Evolutionary conservation across 2,329 filamentous ascomycete species (phyloP), one percentile per base, ranked within the genome.

Genomic region (Colletotrichum melonis): DNA sequence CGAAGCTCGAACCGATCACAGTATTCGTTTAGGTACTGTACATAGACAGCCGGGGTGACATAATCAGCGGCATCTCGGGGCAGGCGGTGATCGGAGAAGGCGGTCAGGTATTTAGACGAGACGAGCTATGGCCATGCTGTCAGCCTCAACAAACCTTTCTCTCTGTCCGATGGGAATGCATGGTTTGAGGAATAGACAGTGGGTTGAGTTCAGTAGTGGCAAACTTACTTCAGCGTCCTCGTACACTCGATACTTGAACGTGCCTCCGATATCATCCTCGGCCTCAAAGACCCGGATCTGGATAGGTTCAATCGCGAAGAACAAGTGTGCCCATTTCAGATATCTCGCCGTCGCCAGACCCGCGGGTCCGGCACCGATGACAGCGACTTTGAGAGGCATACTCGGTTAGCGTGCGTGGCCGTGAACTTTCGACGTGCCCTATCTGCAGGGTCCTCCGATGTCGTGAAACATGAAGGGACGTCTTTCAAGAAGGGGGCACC

Each of bases 71-170:
- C 82, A 19, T 85, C 81, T 2, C 78, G 67, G 2, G 83, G 79
- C 4, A 86, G 80, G 2, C 86, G 83, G 69, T 86, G 86, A 74
- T 88, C 86, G 4, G 86, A 88, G 75, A 88, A 88, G 35, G 84
- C 79, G 0, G 86, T 88, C 11, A 89, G 80, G 58, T 87, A 86
- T 74, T 87, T 87, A 5, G 86, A 87, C 2, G 84, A 86, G 2
- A 88, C 86, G 0, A 82, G 82, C 78, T 73, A 32, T 54, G 12
- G 4, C 5, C 60, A 19, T 46, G 3, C 3, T 11, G 46, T 73
- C 4, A 73, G 67, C 56, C 30, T 58, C 42, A 60, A 16, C 3
- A 26, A 22, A 49, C 6, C 42, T 49, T 19, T 2, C n/a, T 14
- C 4, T 12, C 2, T 35, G 4, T 8, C 1, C 2, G 3, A 55